Evolutionary conservation across 306 rosid genomes (phyloP).

Genomic region (Delonix regia): DNA sequence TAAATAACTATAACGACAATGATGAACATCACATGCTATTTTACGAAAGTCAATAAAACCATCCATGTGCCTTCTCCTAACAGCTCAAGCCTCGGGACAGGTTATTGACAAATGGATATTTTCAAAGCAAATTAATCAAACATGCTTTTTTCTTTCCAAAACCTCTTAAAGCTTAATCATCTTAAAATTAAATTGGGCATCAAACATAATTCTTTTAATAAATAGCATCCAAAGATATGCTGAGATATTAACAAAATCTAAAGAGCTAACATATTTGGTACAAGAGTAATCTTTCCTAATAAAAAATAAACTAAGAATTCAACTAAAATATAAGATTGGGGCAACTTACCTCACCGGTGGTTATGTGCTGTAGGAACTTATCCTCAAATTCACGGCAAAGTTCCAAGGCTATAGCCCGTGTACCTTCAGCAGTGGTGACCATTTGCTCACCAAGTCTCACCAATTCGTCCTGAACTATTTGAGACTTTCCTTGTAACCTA

Average conservation of each 20-base stretch:
- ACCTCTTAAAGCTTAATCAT: constrained; percentile 1
- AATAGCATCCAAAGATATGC: constrained; percentile 8
- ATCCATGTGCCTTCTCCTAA: neutral
- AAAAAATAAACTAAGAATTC: constrained; percentile 20
- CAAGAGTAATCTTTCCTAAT: constrained; percentile 2
- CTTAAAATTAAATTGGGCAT: neutral
- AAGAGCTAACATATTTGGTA: neutral
- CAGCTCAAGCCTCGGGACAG: neutral
- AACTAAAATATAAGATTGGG: constrained; percentile 20
- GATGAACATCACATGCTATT: constrained; percentile 12
- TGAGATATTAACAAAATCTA: neutral
- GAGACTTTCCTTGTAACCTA: constrained; percentile 98
- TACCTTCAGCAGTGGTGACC: constrained; percentile 92
- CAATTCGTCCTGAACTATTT: constrained; percentile 89
- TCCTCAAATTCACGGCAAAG: constrained; percentile 99
- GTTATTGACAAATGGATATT: neutral
- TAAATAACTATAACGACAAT: neutral
- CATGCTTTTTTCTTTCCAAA: constrained; percentile 17
- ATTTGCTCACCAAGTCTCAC: constrained; percentile 93
- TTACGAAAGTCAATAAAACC: neutral
- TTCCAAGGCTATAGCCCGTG: constrained; percentile 95
- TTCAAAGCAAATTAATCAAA: constrained; percentile 24
- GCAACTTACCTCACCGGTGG: constrained; percentile 85
- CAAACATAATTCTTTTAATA: neutral
- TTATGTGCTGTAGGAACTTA: constrained; percentile 88